Evolutionary conservation across 495 filamentous ascomycete genomes (phyloP).

Genomic region (Coniosporium apollinis): DNA sequence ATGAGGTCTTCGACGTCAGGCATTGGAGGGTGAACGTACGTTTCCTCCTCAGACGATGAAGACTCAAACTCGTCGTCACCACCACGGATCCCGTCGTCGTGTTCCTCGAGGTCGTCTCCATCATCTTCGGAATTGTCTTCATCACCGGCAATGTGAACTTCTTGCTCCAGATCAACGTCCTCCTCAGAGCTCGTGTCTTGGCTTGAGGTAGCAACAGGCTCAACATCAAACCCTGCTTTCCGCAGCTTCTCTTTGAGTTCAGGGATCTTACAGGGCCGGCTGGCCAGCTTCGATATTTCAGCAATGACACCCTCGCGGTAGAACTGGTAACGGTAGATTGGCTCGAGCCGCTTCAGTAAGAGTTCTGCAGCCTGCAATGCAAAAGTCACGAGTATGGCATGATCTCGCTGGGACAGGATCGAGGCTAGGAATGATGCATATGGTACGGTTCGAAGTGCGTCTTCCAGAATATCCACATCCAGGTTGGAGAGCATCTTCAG

Average conservation of each 20-base stretch:
- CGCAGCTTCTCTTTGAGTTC: slow-evolving; percentile 13
- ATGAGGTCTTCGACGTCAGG: slow-evolving; percentile 58
- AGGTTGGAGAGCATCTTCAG: slow-evolving; percentile 97
- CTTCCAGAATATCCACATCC: slow-evolving; percentile 64
- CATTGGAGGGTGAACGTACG: slow-evolving; percentile 31
- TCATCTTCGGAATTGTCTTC: slow-evolving; percentile 42
- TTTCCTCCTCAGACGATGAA: slow-evolving; percentile 32
- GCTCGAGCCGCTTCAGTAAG: slow-evolving; percentile 62
- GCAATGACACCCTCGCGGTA: slow-evolving; percentile 93
- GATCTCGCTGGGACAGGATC: slow-evolving; percentile 91
- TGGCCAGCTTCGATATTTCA: slow-evolving; percentile 68
- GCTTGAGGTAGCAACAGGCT: slow-evolving; percentile 5
- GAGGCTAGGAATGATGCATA: slow-evolving; percentile 96
- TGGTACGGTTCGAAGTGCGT: slow-evolving; percentile 74
- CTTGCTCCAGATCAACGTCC: slow-evolving; percentile 31
- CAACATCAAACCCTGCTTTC: slow-evolving; percentile 8
- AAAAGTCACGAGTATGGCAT: slow-evolving; percentile 67
- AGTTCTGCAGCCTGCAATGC: slow-evolving; percentile 82
- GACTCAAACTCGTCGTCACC: slow-evolving; percentile 34
- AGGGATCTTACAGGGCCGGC: too few species aligned
- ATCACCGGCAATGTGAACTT: slow-evolving; percentile 33
- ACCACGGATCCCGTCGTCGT: slow-evolving; percentile 37
- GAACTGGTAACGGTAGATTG: slow-evolving; percentile 89
- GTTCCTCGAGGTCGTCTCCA: slow-evolving; percentile 41
- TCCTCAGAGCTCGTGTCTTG: slow-evolving; percentile 18